Base-by-base conservation (phyloP, 257 asterid species). In the Craterostigma plantagineum region DNA sequence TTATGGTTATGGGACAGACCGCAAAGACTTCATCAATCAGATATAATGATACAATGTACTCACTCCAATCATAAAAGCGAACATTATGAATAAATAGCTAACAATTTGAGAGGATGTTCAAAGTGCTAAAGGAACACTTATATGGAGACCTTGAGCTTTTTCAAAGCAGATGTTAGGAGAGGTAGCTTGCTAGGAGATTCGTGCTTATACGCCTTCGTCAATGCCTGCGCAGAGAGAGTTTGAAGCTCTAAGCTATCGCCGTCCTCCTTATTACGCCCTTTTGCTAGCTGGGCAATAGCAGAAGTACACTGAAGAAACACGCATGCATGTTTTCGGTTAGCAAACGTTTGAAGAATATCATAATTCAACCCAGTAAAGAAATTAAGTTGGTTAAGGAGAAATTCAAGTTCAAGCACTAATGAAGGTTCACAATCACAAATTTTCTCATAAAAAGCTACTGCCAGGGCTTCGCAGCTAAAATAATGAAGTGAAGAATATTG, bases 181-280 rank as follows among this genome's bases (percentile, higher is more conserved):
- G 67, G 40, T 18, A 60, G 57, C 50, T 71, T 78, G 70, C 56
- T 52, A 18, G 86, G 72, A 35, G 92, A 74, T 63, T 66, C 75
- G 52, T 69, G 66, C 58, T 71, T 81, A 50, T 81, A 86, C 52
- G 49, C 71, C 64, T 73, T 75, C 63, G 76, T 91, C 67, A 86
- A 50, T 33, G 92, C 91, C 57, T 33, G 40, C 10, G 75, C 83
- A 5, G 92, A 69, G 44, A 86, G 80, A 45, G 77, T 67, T 42
- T 70, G 87, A 60, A 86, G 71, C 56, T 81, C 93, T 13, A 62
- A 61, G 62, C 62, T 62, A 17, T 86, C 96, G 57, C 77, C 81
- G 40, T 86, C 95, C 39, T 86, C 97, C 75, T 71, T 76, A 69
- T 68, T 81, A 51, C 95, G 84, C 43, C 92, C 92, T 64, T 74